These are phyloP conservation scores for Colletotrichum abscissum DNA, from an alignment of 2,329 filamentous ascomycete genomes.

Conservation along the genomic window DNA sequence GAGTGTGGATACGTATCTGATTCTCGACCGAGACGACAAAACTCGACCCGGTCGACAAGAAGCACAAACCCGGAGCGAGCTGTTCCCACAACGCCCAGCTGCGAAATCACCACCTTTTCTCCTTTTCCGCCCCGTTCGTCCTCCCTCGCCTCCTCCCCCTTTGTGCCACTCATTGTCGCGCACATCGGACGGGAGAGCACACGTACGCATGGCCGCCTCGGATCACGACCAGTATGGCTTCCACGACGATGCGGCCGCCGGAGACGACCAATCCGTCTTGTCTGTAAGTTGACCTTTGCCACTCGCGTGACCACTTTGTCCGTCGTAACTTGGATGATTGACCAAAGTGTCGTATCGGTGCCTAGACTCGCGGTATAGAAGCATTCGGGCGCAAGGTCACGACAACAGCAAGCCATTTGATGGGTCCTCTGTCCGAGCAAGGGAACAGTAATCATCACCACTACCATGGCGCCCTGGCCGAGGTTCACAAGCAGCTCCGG, in stretches of 20 bases:
- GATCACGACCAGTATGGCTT: constrained; percentile 57
- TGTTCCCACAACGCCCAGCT: background rate
- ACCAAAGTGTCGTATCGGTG: constrained; percentile 29
- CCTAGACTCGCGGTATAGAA: constrained; percentile 86
- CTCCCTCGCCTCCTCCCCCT: background rate
- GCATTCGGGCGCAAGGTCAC: constrained; percentile 95
- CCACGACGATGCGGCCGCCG: constrained; percentile 56
- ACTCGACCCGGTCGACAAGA: constrained; percentile 32
- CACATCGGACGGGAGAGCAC: constrained; percentile 19
- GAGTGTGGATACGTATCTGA: constrained; percentile 35
- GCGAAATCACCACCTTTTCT: constrained; percentile 4
- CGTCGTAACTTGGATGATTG: constrained; percentile 37
- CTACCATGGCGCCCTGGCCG: constrained; percentile 88
- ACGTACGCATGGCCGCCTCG: constrained; percentile 51
- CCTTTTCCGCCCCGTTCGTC: background rate
- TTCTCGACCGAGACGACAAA: constrained; percentile 35
- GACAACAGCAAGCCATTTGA: constrained; percentile 90
- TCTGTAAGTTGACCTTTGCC: constrained; percentile 43
- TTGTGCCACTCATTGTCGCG: constrained; percentile 31
- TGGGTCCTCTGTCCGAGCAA: constrained; percentile 72
- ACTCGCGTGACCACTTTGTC: constrained; percentile 15
- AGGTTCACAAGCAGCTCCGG: constrained; percentile 89
- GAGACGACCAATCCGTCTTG: constrained; percentile 60
- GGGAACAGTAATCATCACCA: constrained; percentile 61
- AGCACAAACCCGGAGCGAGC: constrained; percentile 4